Conservation (phyloP, 352 stramenopile species). For the Pythium apleroticum region DNA sequence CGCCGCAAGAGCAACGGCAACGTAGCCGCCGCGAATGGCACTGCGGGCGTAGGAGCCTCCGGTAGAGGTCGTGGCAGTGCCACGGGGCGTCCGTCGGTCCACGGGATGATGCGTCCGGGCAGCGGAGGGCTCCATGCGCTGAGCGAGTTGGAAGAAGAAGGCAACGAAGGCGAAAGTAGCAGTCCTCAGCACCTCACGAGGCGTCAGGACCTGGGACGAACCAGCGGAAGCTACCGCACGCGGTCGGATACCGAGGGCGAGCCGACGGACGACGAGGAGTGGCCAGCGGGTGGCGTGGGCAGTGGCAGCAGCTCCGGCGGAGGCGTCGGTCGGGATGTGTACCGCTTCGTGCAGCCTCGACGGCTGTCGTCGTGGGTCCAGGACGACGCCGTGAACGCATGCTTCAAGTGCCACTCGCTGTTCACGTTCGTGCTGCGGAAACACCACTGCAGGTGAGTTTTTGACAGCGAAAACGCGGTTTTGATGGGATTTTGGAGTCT, state of each 20-base stretch:
- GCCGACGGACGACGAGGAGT: conserved; percentile 61
- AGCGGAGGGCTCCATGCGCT: conserved; percentile 16
- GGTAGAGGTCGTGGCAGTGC: neutral
- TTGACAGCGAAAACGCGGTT: neutral
- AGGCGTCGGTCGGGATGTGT: conserved; percentile 63
- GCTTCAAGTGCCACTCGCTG: conserved; percentile 82
- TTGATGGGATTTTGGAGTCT: neutral
- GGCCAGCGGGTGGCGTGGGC: conserved; percentile 47
- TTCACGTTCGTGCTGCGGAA: conserved; percentile 83
- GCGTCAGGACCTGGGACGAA: neutral
- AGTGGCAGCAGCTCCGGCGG: conserved; percentile 20
- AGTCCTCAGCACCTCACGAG: neutral
- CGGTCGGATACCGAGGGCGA: conserved; percentile 27
- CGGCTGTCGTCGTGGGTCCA: conserved; percentile 83
- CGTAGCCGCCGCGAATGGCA: neutral
- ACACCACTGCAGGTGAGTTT: conserved; percentile 67
- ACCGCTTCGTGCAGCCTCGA: conserved; percentile 79
- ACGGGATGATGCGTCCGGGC: conserved; percentile 4
- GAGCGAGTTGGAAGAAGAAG: conserved; percentile 21
- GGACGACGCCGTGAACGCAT: conserved; percentile 83
- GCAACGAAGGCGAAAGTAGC: conserved; percentile 8
- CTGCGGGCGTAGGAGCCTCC: neutral
- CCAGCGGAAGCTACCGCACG: conserved; percentile 5
- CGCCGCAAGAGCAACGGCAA: conserved; percentile 17
- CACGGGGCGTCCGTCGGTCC: neutral